Base-by-base conservation (phyloP, 164 flowering plant species). In the Magnolia changhungtana region DNA sequence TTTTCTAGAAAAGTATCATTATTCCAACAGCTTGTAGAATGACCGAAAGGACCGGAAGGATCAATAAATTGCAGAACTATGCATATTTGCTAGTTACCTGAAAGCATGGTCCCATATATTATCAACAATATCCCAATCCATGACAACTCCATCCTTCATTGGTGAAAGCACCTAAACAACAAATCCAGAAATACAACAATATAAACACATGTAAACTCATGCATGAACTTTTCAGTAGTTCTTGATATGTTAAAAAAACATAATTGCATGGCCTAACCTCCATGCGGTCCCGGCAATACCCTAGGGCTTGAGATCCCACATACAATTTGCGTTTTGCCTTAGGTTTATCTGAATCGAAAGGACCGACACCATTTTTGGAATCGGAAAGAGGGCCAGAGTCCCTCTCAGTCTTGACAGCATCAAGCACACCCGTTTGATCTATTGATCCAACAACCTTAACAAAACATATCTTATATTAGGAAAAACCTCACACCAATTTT, bases 121-220 rank as follows among this genome's bases (percentile, higher is more conserved):
- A 73, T 96, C 99, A 65, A 91, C 98, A 74, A 92, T 90, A 82
- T 96, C 99, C 99, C 99, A 96, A 68, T 96, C 99, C 75, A 72
- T 88, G 79, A 94, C 90, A 78, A 86, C 69, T 71, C 98, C 98
- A 80, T 96, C 97, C 84, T 88, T 92, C 21, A 94, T 72, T 3
- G 99, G 96, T 69, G 98, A 91, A 6, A 93, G 70, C 64, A 96
- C 92, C 99, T 96, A 81, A 75, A 70, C 52, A 73, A 79, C 8
- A 78, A 59, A 27, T 63, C 10, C 69, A 55, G 31, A 70, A 37
- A 72, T 61, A 49, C 72, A 4, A 8, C 21, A 23, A 37, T 10
- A 65, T 52, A 18, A 13, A 45, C 31, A 64, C 19, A 19, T 11
- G 27, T 8, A 4, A 65, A 65, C 24, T 27, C 10, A 20, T 65